These are phyloP conservation scores for Stereocaulon alpinum DNA, from an alignment of 495 filamentous ascomycete species.

Conservation along the genomic window DNA sequence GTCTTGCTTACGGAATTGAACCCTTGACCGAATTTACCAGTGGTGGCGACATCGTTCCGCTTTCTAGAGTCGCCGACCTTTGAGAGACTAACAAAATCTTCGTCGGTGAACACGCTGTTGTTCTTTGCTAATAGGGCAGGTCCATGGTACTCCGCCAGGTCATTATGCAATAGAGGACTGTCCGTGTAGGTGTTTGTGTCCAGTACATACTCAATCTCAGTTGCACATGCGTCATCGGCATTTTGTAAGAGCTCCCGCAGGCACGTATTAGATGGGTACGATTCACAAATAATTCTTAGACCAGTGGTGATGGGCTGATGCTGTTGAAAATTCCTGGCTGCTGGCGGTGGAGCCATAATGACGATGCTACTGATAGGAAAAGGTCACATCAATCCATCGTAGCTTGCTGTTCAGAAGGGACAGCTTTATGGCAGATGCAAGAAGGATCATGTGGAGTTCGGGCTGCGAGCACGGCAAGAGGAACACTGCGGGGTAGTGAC, in stretches of 20 bases:
- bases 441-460: too few relatives aligned
- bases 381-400: too few relatives aligned
- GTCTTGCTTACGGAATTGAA: constrained; percentile 29
- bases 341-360: constrained; percentile 8
- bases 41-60: constrained; percentile 26
- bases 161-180: constrained; percentile 24
- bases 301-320: constrained; percentile 15
- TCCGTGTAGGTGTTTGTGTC: constrained; percentile 15
- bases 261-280: constrained; percentile 18
- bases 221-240: constrained; percentile 19
- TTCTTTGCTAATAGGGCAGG: constrained; percentile 34
- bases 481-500: too few relatives aligned
- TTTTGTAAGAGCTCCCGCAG: constrained; percentile 21
- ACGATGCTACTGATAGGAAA: too few relatives aligned
- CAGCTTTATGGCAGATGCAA: too few relatives aligned
- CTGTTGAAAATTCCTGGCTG: constrained; percentile 6
- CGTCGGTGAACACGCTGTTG: constrained; percentile 28
- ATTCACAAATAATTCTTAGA: constrained; percentile 16
- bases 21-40: constrained; percentile 34
- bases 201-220: constrained; percentile 20
- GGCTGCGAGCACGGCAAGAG: too few relatives aligned
- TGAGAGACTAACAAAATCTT: constrained; percentile 30
- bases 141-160: constrained; percentile 30
- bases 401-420: too few relatives aligned
- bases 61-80: constrained; percentile 32